Conservation (phyloP, 2,329 filamentous ascomycete genomes). For the Nannizzia gypsea region DNA sequence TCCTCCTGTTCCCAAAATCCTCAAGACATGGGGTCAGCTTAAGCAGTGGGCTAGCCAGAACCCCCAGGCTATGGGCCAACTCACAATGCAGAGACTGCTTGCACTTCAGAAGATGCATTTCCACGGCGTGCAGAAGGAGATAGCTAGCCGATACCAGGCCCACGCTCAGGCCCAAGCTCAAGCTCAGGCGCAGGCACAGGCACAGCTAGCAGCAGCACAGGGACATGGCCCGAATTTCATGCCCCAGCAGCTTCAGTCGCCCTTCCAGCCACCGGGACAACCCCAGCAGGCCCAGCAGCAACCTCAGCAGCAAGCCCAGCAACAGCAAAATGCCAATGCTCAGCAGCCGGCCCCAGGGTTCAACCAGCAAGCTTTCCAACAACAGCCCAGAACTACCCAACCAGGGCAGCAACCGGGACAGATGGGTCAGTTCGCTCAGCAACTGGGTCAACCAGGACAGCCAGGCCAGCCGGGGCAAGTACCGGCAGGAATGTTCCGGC, state of each 20-base stretch:
- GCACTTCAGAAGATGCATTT: slow-evolving; percentile 36
- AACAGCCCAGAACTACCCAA: not conserved
- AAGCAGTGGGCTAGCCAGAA: slow-evolving; percentile 44
- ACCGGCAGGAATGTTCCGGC: slow-evolving; percentile 18
- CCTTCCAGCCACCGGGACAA: not conserved
- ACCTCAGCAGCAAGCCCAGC: not conserved
- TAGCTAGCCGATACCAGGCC: slow-evolving; percentile 15
- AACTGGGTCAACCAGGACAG: not conserved
- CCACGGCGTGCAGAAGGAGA: slow-evolving; percentile 23
- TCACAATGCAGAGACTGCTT: slow-evolving; percentile 31
- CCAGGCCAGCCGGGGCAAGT: not conserved
- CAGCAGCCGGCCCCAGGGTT: not conserved
- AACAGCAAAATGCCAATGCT: slow-evolving; percentile 14
- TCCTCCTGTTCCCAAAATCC: slow-evolving; percentile 36
- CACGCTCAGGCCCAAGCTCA: slow-evolving; percentile 15
- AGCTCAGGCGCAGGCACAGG: slow-evolving; percentile 12
- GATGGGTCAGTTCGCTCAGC: not conserved
- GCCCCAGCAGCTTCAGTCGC: slow-evolving; percentile 13
- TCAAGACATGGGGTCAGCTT: slow-evolving; percentile 46
- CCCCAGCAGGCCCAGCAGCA: slow-evolving; percentile 6
- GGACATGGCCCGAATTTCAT: slow-evolving; percentile 14
- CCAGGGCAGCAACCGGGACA: not conserved
- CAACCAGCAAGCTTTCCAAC: not conserved
- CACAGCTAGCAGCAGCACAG: not conserved
- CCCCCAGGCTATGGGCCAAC: slow-evolving; percentile 30